These are phyloP conservation scores for Chaetomium tenue DNA, from an alignment of 495 filamentous ascomycete species.

Conservation along the genomic window DNA sequence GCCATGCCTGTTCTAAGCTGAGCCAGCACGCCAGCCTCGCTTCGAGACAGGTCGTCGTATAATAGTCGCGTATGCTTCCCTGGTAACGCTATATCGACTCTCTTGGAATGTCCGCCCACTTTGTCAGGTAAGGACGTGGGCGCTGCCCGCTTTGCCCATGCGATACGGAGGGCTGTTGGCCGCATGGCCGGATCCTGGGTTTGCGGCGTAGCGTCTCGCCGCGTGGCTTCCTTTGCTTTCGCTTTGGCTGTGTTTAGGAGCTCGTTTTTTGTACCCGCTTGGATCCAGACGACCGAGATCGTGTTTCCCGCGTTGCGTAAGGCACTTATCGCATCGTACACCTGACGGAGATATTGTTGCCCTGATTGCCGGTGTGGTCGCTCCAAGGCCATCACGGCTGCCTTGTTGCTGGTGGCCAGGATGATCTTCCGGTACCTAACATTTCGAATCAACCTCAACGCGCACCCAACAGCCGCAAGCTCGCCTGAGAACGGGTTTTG, in stretches of 20 bases:
- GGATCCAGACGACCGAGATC: too few species aligned
- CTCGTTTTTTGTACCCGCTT: neutral
- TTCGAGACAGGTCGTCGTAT: neutral
- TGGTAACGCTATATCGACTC: neutral
- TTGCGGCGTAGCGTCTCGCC: neutral
- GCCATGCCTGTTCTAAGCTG: conserved; percentile 5
- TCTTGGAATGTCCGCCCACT: neutral
- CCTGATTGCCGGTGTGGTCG: too few species aligned
- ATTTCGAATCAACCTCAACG: too few species aligned
- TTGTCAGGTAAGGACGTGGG: neutral
- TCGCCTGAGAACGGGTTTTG: too few species aligned
- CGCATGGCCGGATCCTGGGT: neutral
- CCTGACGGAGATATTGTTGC: too few species aligned
- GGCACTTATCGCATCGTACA: too few species aligned
- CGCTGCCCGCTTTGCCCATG: neutral
- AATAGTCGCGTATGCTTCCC: neutral
- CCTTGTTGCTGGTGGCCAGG: too few species aligned
- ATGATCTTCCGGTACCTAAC: too few species aligned
- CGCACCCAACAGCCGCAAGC: too few species aligned
- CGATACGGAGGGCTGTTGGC: neutral
- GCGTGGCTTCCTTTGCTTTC: neutral
- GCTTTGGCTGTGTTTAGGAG: neutral
- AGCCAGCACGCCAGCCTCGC: neutral
- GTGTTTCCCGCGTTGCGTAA: too few species aligned
- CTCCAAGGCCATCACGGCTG: too few species aligned